Evolutionary conservation across 164 flowering plant genomes (phyloP).

Genomic region (Sextonia rubra): DNA sequence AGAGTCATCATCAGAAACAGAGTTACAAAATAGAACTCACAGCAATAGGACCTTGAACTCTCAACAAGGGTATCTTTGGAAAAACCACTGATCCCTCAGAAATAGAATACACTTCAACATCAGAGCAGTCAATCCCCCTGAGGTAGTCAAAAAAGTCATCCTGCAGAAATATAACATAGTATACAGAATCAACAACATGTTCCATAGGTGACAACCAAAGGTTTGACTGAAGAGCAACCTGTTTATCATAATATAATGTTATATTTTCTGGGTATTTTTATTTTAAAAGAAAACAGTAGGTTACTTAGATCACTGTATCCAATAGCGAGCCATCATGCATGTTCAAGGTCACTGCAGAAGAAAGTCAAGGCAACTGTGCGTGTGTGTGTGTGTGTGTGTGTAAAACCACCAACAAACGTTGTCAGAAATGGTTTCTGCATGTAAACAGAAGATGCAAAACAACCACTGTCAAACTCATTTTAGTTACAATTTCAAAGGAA

Average conservation of each 20-base stretch:
- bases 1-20: not conserved
- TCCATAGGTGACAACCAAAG: not conserved
- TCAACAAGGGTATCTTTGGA: conserved; percentile 86
- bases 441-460: no score
- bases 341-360: no score
- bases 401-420: no score
- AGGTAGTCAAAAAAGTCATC: conserved; percentile 86
- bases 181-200: not conserved
- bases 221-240: not conserved
- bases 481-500: no score
- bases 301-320: no score
- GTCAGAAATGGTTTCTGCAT: no score
- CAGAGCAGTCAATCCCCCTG: conserved; percentile 80
- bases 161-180: conserved; percentile 25
- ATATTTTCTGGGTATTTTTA: no score
- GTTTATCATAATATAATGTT: not conserved
- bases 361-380: no score
- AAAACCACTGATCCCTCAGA: conserved; percentile 93
- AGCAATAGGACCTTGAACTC: conserved; percentile 90
- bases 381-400: no score
- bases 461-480: no score
- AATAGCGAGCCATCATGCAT: no score
- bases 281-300: no score
- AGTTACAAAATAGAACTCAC: conserved; percentile 45
- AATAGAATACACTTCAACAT: conserved; percentile 82